phyloP scores from a whole-genome alignment of 2,329 filamentous ascomycete genomes.

The Pseudodiploospora longispora region DNA sequence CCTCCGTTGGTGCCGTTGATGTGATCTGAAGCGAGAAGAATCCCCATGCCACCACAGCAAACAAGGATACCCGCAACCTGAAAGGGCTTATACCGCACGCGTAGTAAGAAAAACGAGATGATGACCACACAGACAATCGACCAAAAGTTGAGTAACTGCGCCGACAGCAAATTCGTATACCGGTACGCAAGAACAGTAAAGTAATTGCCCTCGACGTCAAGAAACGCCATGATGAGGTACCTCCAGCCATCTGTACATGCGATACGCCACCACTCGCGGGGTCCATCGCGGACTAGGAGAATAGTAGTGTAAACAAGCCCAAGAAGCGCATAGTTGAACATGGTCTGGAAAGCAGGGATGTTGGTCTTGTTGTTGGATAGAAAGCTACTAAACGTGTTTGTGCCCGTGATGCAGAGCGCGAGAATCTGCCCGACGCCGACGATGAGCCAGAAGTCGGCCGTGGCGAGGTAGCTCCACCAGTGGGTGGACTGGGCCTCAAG shows the following conservation, averaged over 20 bases:
- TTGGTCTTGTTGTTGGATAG: slow-evolving; percentile 59
- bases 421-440: slow-evolving; percentile 75
- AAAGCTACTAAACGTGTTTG: slow-evolving; percentile 81
- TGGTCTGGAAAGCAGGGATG: slow-evolving; percentile 90
- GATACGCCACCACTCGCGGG: slow-evolving; percentile 58
- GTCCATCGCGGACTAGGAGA: slow-evolving; percentile 72
- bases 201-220: slow-evolving; percentile 96
- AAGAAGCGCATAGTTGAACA: slow-evolving; percentile 89
- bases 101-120: slow-evolving; percentile 73
- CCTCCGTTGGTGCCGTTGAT: slow-evolving; percentile 67
- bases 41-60: slow-evolving; percentile 82
- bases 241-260: slow-evolving; percentile 74
- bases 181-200: slow-evolving; percentile 93
- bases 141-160: slow-evolving; percentile 98
- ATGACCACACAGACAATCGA: slow-evolving; percentile 87
- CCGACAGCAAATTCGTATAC: slow-evolving; percentile 84
- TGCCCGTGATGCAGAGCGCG: slow-evolving; percentile 82
- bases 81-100: slow-evolving; percentile 80
- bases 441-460: slow-evolving; percentile 81
- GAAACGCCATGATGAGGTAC: slow-evolving; percentile 85
- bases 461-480: slow-evolving; percentile 71
- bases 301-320: slow-evolving; percentile 73
- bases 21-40: slow-evolving; percentile 81
- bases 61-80: slow-evolving; percentile 83
- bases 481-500: slow-evolving; percentile 45